phyloP scores from a whole-genome alignment of 768 basidiomycete genomes.

The Tricholoma bakamatsutake region DNA sequence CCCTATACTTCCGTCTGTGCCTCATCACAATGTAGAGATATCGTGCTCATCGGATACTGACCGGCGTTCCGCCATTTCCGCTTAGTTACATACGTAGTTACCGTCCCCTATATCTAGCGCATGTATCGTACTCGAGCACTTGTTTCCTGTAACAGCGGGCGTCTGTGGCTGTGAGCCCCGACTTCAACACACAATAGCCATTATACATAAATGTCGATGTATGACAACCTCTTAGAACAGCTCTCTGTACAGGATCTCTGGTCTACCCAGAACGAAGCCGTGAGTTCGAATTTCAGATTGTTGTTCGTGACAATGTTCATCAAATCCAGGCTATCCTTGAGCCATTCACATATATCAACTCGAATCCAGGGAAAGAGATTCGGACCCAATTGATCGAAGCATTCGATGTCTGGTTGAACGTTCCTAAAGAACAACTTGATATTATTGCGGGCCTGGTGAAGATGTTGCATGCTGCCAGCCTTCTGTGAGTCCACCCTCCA shows the following conservation, averaged over 20 bases:
- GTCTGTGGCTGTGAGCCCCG: too few relatives aligned
- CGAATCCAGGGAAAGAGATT: slow-evolving; percentile 91
- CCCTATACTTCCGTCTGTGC: too few relatives aligned
- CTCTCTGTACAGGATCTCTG: neutral
- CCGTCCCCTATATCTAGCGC: too few relatives aligned
- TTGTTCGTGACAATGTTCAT: neutral
- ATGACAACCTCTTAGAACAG: neutral
- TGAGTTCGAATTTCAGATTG: neutral
- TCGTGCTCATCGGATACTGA: too few relatives aligned
- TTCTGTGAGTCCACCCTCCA: slow-evolving; percentile 55
- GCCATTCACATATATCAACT: slow-evolving; percentile 79
- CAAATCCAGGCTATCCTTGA: slow-evolving; percentile 56
- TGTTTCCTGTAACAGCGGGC: too few relatives aligned
- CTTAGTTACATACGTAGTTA: too few relatives aligned
- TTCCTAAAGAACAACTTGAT: slow-evolving; percentile 63
- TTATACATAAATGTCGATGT: neutral
- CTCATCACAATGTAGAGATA: too few relatives aligned
- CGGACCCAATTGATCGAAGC: slow-evolving; percentile 83
- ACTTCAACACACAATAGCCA: too few relatives aligned
- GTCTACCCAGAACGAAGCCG: slow-evolving; percentile 2
- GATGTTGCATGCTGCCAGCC: slow-evolving; percentile 92
- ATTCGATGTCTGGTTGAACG: slow-evolving; percentile 89
- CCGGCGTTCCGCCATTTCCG: too few relatives aligned
- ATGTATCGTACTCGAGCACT: too few relatives aligned
- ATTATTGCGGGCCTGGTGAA: slow-evolving; percentile 79